Base-by-base conservation (phyloP, 345 rosid genomes). In the Salix brachista region DNA sequence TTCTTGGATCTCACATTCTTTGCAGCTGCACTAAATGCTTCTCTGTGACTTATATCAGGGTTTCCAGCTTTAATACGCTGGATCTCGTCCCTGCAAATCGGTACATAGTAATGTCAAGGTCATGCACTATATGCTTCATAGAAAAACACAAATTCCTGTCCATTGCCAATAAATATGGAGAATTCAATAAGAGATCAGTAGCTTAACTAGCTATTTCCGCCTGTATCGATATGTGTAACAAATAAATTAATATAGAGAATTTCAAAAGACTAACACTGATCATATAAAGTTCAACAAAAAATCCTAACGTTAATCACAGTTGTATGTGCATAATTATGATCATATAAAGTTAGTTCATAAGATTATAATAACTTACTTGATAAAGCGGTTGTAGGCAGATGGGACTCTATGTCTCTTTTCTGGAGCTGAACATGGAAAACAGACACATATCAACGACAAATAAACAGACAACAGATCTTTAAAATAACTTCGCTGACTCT, bases 371-470 rank as follows among this genome's bases (percentile, higher is more conserved):
- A 77, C 95, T 88, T 81, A 96, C 99, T 96, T 96, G 91, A 96
- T 94, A 89, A 96, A 96, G 86, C 99, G 93, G 87, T 96, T 96
- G 89, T 96, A 96, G 75, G 99, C 99, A 71, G 99, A 96, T 79
- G 99, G 99, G 86, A 96, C 97, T 90, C 99, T 90, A 87, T 91
- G 97, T 86, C 99, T 88, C 89, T 96, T 96, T 90, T 92, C 97
- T 68, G 98, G 99, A 82, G 97, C 99, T 96, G 97, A 85, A 84
- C 80, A 83, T 70, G 78, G 66, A 80, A 70, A 80, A 80, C 74
- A 78, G 77, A 87, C 72, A 84, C 85, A 87, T 73, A 85, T 52
- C 86, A 77, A 72, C 78, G 80, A 82, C 87, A 84, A 81, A 85
- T 44, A 82, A 85, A 72, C 70, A 79, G 84, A 85, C 89, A 86